A percentile compares a stretch with the other conserved stretches of the same genome.
phyloP scores from a whole-genome alignment of 495 filamentous ascomycete genomes.

The Aspergillus ellipticus region DNA sequence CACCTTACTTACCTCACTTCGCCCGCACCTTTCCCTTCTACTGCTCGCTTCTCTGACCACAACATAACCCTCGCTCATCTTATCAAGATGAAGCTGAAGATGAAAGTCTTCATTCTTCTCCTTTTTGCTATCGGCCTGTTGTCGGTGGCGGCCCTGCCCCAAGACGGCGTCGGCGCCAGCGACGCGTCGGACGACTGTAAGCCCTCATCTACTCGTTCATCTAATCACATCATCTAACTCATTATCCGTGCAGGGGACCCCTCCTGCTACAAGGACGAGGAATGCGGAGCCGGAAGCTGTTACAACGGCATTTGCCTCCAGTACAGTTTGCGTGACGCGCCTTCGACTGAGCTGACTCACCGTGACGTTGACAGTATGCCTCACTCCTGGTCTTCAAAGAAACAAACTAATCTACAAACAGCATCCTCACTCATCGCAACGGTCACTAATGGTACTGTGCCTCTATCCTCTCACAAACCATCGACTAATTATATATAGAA shows the following conservation, averaged over 20 bases:
- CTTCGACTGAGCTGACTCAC: neutral
- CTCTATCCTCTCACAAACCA: no score
- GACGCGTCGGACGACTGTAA: neutral
- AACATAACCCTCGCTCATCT: no score
- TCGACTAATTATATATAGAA: no score
- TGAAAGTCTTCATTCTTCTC: neutral
- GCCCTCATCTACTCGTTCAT: neutral
- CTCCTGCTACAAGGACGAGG: neutral
- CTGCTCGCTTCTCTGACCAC: no score
- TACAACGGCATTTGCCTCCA: slow-evolving; percentile 8
- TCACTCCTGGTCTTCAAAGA: no score
- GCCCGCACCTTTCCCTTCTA: no score
- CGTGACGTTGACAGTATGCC: neutral
- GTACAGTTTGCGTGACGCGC: neutral
- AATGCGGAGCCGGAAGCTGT: slow-evolving; percentile 5
- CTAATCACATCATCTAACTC: neutral
- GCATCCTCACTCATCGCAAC: no score
- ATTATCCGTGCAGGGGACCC: neutral
- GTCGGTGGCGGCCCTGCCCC: neutral
- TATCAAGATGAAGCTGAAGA: neutral
- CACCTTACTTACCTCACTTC: no score
- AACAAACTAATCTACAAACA: no score
- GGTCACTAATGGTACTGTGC: no score
- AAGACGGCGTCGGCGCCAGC: neutral
- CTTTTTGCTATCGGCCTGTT: neutral